Evolutionary conservation across 2,329 filamentous ascomycete genomes (phyloP).

Genomic region (Aspergillus jensenii): DNA sequence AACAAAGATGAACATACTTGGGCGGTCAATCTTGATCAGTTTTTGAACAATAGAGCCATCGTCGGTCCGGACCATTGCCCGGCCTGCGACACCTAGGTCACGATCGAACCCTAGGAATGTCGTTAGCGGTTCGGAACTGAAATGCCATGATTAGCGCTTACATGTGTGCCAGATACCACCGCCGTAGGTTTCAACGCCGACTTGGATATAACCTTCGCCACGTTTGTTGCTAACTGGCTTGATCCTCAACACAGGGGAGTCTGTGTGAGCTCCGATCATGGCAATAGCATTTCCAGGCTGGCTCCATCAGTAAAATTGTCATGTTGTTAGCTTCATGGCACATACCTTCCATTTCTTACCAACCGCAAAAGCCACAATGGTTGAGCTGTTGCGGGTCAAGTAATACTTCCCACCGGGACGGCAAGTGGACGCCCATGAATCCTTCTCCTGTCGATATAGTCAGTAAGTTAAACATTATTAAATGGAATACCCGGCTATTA

Average conservation of each 20-base stretch:
- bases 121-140: not conserved
- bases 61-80: slow-evolving; percentile 75
- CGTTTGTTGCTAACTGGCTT: slow-evolving; percentile 93
- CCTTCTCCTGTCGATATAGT: slow-evolving; percentile 63
- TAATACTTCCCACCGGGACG: slow-evolving; percentile 93
- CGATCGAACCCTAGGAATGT: slow-evolving; percentile 74
- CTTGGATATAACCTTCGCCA: slow-evolving; percentile 83
- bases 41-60: slow-evolving; percentile 76
- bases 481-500: slow-evolving; percentile 25
- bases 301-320: not conserved
- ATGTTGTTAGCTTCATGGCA: slow-evolving; percentile 57
- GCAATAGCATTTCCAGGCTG: slow-evolving; percentile 79
- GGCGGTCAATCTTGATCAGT: slow-evolving; percentile 85
- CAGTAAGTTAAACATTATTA: not conserved
- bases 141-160: slow-evolving; percentile 21
- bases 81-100: slow-evolving; percentile 84
- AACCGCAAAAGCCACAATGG: slow-evolving; percentile 88
- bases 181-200: slow-evolving; percentile 95
- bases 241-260: slow-evolving; percentile 86
- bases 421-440: slow-evolving; percentile 78
- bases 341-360: slow-evolving; percentile 76
- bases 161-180: slow-evolving; percentile 97
- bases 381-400: slow-evolving; percentile 88
- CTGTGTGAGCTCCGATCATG: slow-evolving; percentile 95
- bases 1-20: slow-evolving; percentile 49